Evolutionary conservation across 2,329 filamentous ascomycete species (phyloP).

Genomic region (Fusarium cyanostomum): DNA sequence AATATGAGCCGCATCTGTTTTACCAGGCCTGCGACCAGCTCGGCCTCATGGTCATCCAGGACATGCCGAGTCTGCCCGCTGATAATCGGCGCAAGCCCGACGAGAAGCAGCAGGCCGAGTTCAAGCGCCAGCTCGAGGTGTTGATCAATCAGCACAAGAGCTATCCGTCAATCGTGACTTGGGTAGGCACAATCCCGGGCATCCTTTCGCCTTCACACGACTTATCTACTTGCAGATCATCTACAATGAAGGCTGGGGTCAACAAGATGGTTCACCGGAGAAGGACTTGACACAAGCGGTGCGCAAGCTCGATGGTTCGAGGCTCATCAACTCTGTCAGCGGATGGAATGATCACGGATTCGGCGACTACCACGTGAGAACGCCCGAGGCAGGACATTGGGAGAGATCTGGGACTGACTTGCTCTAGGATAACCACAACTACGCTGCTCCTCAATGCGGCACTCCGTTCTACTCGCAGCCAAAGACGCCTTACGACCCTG

Average conservation of each 20-base stretch:
- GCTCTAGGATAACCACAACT: constrained; percentile 71
- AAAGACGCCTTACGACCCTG: constrained; percentile 65
- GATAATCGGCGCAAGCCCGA: constrained; percentile 48
- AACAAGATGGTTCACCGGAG: constrained; percentile 50
- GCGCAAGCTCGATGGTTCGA: constrained; percentile 66
- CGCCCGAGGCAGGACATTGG: fast-evolving
- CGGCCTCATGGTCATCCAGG: constrained; percentile 74
- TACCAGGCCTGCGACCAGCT: constrained; percentile 74
- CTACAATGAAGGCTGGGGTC: constrained; percentile 32
- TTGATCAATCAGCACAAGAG: constrained; percentile 62
- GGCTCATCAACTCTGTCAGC: constrained; percentile 69
- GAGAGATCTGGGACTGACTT: neutral
- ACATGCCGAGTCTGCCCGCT: constrained; percentile 70
- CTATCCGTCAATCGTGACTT: constrained; percentile 22
- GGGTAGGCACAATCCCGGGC: neutral
- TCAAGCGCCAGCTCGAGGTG: constrained; percentile 69
- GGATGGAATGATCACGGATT: constrained; percentile 76
- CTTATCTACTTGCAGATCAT: constrained; percentile 13
- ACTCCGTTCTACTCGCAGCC: constrained; percentile 71
- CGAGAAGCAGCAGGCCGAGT: constrained; percentile 67
- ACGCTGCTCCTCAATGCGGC: constrained; percentile 76
- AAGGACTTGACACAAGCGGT: constrained; percentile 64
- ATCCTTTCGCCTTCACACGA: fast-evolving
- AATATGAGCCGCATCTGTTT: constrained; percentile 73
- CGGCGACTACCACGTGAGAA: constrained; percentile 63